Percentiles rank a stretch among this genome's conserved stretches.
Conservation (phyloP, 2,329 filamentous ascomycete species). For the Apiospora koreana region DNA sequence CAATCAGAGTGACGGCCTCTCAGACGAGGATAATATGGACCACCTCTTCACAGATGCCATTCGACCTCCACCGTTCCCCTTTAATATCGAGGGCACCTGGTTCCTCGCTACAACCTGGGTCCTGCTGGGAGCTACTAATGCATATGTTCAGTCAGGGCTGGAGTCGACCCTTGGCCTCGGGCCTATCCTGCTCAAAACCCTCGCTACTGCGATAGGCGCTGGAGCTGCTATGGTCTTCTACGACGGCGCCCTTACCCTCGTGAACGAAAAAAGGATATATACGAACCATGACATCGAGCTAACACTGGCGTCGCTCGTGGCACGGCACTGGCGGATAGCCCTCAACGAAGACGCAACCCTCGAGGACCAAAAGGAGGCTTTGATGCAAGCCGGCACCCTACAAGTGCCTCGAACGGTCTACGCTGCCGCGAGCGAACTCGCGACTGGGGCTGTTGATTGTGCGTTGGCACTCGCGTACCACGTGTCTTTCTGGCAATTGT, state of each 20-base stretch:
- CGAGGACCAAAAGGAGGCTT: neutral
- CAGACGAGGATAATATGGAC: neutral
- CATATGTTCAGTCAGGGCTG: neutral
- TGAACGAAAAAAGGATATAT: neutral
- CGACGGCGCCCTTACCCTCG: neutral
- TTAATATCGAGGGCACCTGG: neutral
- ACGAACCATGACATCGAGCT: neutral
- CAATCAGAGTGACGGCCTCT: neutral
- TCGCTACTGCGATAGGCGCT: neutral
- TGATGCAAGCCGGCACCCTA: neutral
- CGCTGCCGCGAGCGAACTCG: neutral
- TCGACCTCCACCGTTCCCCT: neutral
- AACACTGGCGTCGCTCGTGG: neutral
- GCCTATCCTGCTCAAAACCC: neutral
- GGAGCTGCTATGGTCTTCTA: neutral
- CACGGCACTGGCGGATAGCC: neutral
- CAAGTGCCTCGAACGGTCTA: neutral
- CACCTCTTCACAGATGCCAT: neutral
- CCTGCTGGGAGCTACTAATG: neutral
- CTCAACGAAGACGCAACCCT: neutral
- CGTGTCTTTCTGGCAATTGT: neutral
- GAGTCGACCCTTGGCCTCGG: neutral
- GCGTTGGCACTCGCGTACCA: neutral
- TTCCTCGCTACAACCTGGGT: neutral
- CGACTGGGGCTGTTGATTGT: neutral